Base-by-base conservation (phyloP, 768 basidiomycete species). In the Phlebiopsis flavidoalba region DNA sequence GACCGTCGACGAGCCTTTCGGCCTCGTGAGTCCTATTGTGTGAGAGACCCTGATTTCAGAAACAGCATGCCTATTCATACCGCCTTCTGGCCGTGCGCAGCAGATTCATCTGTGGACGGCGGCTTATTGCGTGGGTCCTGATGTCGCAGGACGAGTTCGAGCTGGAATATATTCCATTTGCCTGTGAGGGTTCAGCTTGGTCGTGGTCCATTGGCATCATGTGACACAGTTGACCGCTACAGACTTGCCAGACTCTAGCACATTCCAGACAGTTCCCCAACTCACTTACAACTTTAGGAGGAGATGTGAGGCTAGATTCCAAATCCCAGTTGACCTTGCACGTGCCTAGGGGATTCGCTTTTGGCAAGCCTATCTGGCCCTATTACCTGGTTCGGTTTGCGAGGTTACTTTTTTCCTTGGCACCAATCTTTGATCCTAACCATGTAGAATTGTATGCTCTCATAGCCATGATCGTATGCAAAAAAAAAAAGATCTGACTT, bases 1-100 rank as follows among this genome's bases (percentile, higher is more conserved):
- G 74, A 74, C 53, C n/a, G 74, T 80, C 15, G 77, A 77, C 45
- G 61, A 59, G 26, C 65, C 72, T n/a, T 78, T 80, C 59, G 69
- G 73, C 45, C 69, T n/a, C n/a, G n/a, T 61, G 26, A 57, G 60
- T n/a, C 65, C 65, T n/a, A n/a, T n/a, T n/a, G n/a, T n/a, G 11
- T 66, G 65, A 65, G 54, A 51, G 19, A 17, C 45, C 14, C 14
- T 60, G 19, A 36, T 62, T n/a, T 8, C 47, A 52, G n/a, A 54
- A n/a, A 55, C 15, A 47, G 57, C 6, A 14, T 19, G 45, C 15
- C 17, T 4, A 40, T 2, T 15, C 17, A n/a, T n/a, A n/a, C n/a
- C n/a, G 35, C 3, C 31, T 53, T n/a, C n/a, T 17, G 53, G n/a
- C 14, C 15, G 12, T 7, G 35, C 35, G n/a, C 33, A 19, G 10